Base-by-base conservation (phyloP, 345 rosid species). In the Ailanthus altissimus region DNA sequence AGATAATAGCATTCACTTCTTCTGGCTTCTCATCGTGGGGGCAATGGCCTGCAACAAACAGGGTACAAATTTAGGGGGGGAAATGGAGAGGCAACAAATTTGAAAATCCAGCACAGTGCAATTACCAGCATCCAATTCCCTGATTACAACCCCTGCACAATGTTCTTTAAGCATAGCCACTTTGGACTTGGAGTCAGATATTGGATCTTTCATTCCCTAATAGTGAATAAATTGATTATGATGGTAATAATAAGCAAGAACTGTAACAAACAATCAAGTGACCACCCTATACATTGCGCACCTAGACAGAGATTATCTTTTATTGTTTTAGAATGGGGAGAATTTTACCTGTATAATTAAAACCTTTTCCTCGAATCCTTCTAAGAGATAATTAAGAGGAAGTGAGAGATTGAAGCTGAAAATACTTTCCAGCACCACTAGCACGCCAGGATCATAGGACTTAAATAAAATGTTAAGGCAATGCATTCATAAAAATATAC, bases 201-300 rank as follows among this genome's bases (percentile, higher is more conserved):
- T 81, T 13, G 94, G 98, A 83, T 94, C 97, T 86, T 85, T 89
- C 95, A 90, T 89, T 73, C 97, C 97, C 98, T 94, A 45, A 65
- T 10, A 72, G 20, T 67, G 25, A 58, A 77, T 57, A 78, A 50
- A 67, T 38, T 59, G 20, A 65, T 25, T 16, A 32, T 9, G 3
- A 50, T 61, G 36, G 20, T 21, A 9, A 21, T 53, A 56, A 26
- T 43, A 16, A 73, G 49, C 57, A n/a, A n/a, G n/a, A 50, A 21
- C 32, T 49, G 40, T 26, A 57, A 21, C 12, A 67, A 56, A 59
- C 6, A 36, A 42, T 58, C 70, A 11, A 32, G 42, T 11, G 2
- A 68, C 11, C 5, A 51, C 23, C 3, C 25, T 25, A 40, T 25
- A 12, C 2, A 11, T 43, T n/a, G 11, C n/a, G 23, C 4, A 32